Conservation (phyloP, 257 asterid genomes). For the Orobanche coerulescens region DNA sequence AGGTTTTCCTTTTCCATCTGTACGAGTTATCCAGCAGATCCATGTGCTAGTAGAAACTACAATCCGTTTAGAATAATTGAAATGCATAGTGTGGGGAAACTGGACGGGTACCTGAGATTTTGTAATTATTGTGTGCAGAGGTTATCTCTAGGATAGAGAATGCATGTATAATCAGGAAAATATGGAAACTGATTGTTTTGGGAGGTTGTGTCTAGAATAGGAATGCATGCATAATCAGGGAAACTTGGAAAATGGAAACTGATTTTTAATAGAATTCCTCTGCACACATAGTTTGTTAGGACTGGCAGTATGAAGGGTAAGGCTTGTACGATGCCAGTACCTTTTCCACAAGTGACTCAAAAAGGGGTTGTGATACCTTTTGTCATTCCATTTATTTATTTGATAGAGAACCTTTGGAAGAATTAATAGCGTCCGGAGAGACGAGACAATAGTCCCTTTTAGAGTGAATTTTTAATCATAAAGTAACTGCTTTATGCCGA, state of each 20-base stretch:
- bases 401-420: constrained; percentile 11
- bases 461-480: constrained; percentile 7
- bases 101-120: neutral
- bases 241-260: neutral
- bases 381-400: neutral
- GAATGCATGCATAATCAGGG: neutral
- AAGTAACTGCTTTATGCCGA: neutral
- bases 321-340: neutral
- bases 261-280: neutral
- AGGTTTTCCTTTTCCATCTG: neutral
- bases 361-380: neutral
- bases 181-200: neutral
- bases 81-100: constrained; percentile 18
- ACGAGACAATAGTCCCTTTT: neutral
- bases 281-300: constrained; percentile 1
- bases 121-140: constrained; percentile 6
- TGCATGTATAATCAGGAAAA: neutral
- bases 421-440: neutral
- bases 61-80: neutral
- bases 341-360: neutral
- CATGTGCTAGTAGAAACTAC: neutral
- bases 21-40: constrained; percentile 1
- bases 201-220: constrained; percentile 9
- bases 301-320: neutral
- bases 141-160: constrained; percentile 6